Base-by-base conservation (phyloP, 345 rosid species). In the Lepidium aucheri region DNA sequence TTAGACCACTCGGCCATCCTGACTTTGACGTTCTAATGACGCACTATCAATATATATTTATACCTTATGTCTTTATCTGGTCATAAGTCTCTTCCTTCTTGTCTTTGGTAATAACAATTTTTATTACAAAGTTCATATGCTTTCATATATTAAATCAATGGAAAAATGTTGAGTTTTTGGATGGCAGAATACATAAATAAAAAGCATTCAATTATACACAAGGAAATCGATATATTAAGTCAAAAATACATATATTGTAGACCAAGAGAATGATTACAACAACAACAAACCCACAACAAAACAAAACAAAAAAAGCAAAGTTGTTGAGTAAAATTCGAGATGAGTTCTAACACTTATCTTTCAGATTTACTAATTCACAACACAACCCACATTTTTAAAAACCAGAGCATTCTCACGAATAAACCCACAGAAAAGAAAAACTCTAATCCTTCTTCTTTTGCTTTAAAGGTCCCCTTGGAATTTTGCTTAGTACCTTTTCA, bases 1-100 rank as follows among this genome's bases (percentile, higher is more conserved):
- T 83, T 85, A 82, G 88, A 85, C 90, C 90, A 77, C 90, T 83
- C 88, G 87, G 89, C 87, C 87, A 84, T 78, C 84, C 84, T 84
- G 86, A 84, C 93, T 26, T 41, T 13, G 5, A 9, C 14, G 6
- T 4, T 0, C 1, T 0, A 0, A 0, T 8, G 2, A 8, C 18
- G 0, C 7, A 24, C 10, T 36, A 36, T 24, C 0, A 3, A 10
- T 30, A 6, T 28, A 24, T 20, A 20, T 20, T 20, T 20, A 20
- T 20, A 20, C 1, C 22, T 1, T 20, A 20, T 20, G n/a, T 20
- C 22, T 20, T 20, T 20, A 20, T 20, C 22, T 20, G 22, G 22
- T 20, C 22, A 20, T 20, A 20, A 20, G 2, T 20, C 22, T 20
- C 22, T 20, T 20, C 22, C n/a, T n/a, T n/a, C n/a, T n/a, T n/a